Percentiles rank a stretch among this genome's conserved stretches.
phyloP scores from a whole-genome alignment of 805 yeast genomes.

The Lipomyces yamadae region DNA sequence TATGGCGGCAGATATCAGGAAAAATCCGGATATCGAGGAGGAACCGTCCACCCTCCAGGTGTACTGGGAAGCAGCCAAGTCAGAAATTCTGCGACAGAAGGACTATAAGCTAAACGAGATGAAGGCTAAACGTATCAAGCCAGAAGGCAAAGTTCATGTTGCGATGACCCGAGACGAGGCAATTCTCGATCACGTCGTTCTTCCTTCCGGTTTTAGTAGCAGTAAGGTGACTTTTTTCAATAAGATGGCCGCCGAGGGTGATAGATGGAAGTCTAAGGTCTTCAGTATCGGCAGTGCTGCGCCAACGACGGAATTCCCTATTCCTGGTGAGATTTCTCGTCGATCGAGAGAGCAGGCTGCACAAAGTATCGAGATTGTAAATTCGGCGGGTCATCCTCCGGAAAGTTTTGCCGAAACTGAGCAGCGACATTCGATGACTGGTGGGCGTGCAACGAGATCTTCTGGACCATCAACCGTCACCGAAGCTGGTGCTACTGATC shows the following conservation, averaged over 20 bases:
- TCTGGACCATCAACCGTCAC: background rate
- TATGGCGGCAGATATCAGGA: conserved; percentile 15
- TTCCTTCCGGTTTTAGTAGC: conserved; percentile 30
- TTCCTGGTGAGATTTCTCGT: conserved; percentile 12
- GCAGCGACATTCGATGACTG: background rate
- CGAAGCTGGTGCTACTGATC: background rate
- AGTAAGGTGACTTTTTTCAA: conserved; percentile 26
- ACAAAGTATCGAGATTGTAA: background rate
- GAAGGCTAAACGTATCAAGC: conserved; percentile 11
- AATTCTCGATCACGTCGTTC: conserved; percentile 28
- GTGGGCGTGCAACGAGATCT: background rate
- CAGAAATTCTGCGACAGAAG: conserved; percentile 19
- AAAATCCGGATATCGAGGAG: conserved; percentile 9
- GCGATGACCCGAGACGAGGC: conserved; percentile 27
- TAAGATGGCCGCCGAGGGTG: conserved; percentile 30
- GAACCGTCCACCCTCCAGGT: conserved; percentile 16
- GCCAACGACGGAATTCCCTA: background rate
- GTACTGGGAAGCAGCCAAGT: conserved; percentile 30
- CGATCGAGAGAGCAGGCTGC: conserved; percentile 13
- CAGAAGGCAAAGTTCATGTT: conserved; percentile 23
- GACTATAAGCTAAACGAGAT: conserved; percentile 17
- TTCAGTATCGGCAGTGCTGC: conserved; percentile 29
- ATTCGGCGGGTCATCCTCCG: background rate
- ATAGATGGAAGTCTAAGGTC: conserved; percentile 35
- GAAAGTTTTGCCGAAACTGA: background rate